Base-by-base conservation (phyloP, 2,329 filamentous ascomycete genomes). In the Talaromyces sp. region DNA sequence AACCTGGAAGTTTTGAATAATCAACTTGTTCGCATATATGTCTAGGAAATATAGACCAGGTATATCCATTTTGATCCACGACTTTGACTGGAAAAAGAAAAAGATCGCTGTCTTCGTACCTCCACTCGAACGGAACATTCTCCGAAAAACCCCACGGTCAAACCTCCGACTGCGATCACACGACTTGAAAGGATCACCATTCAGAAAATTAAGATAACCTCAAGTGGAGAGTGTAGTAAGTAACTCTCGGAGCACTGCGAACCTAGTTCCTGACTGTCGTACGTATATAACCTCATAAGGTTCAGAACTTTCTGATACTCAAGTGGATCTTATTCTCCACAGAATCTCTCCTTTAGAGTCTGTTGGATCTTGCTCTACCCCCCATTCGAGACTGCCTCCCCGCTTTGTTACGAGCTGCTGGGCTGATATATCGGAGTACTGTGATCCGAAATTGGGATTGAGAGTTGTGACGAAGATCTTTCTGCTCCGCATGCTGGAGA, bases 141-240 rank as follows among this genome's bases (percentile, higher is more conserved):
- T 36, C 53, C 53, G 53, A 56, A 22, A 22, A 56, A 56, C 53
- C n/a, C 31, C 29, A 54, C 53, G 53, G 31, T n/a, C n/a, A 22
- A 56, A 38, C 10, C 53, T 36, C 53, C 51, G 51, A 54, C 29
- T 34, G n/a, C 10, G 29, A 56, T 36, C 51, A 56, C 53, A 56
- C 53, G 53, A 56, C 31, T 3, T 34, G 51, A 34, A 17, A 27
- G 19, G 17, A 17, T 17, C 15, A 38, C 10, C n/a, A 7, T 34
- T 34, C 10, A 36, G 15, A 36, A 36, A 15, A 36, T 1, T 13
- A 36, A 36, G 34, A 1, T 15, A 36, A 13, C 1, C 11, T n/a
- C 38, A n/a, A n/a, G 38, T 40, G 38, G 19, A 49, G 45, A 5
- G 19, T 0, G 6, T 36, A 4, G 2, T 36, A 5, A 15, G 3